Percentiles rank a stretch among this genome's conserved stretches.
Evolutionary conservation across 2,329 filamentous ascomycete species (phyloP).

Genomic region (Cordyceps fumosorosea): DNA sequence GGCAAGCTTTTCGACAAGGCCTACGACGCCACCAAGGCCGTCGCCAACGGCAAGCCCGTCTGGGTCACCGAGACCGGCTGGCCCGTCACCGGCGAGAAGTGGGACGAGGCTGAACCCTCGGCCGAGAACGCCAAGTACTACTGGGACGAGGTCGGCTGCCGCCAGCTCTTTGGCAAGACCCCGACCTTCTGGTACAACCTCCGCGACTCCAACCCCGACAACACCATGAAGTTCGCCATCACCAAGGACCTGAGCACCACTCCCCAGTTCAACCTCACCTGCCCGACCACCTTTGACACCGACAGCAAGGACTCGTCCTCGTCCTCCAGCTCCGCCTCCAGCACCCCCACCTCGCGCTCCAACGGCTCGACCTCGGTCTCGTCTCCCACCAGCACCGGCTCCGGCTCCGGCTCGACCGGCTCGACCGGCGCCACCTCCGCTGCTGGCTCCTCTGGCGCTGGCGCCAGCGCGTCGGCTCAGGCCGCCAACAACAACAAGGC

Average conservation of each 20-base stretch:
- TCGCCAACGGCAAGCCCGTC: conserved; percentile 46
- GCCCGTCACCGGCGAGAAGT: conserved; percentile 48
- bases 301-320: conserved; percentile 14
- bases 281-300: conserved; percentile 38
- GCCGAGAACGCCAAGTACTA: conserved; percentile 55
- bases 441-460: conserved; percentile 17
- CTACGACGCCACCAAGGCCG: conserved; percentile 37
- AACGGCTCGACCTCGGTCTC: not conserved
- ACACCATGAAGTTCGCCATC: conserved; percentile 52
- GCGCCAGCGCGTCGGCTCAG: conserved; percentile 10
- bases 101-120: conserved; percentile 49
- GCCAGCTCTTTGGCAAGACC: conserved; percentile 46
- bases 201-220: conserved; percentile 54
- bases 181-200: conserved; percentile 58
- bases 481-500: not conserved
- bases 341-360: conserved; percentile 1
- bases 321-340: conserved; percentile 13
- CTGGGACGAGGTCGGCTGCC: conserved; percentile 57
- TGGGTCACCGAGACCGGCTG: conserved; percentile 62
- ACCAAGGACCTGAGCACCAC: conserved; percentile 46
- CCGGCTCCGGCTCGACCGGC: conserved; percentile 15
- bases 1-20: conserved; percentile 47
- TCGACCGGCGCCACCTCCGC: conserved; percentile 9
- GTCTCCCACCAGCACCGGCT: not conserved
- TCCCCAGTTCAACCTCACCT: conserved; percentile 47